Conservation (phyloP, 192 early-diverging fungal species). For the Phlyctochytrium bullatum region DNA sequence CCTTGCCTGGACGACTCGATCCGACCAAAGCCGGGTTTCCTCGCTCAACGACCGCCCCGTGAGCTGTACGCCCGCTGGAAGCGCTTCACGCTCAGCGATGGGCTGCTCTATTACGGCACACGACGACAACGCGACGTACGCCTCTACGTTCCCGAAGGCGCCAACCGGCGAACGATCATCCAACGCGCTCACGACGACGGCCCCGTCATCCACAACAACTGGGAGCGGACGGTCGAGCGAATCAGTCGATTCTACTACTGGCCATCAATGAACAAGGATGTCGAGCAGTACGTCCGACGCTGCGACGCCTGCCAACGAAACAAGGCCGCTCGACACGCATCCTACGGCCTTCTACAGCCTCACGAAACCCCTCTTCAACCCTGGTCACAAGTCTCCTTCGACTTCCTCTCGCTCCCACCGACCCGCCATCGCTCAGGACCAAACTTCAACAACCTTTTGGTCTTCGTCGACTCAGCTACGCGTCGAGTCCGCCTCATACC, state of each 20-base stretch:
- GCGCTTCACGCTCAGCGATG: too few relatives aligned
- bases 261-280: conserved; percentile 10
- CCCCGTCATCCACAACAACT: conserved; percentile 6
- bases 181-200: too few relatives aligned
- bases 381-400: conserved; percentile 17
- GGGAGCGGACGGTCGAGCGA: conserved; percentile 15
- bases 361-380: conserved; percentile 2
- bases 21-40: too few relatives aligned
- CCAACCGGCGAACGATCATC: background rate
- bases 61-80: too few relatives aligned
- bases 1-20: background rate
- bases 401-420: conserved; percentile 10
- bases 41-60: too few relatives aligned
- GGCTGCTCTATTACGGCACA: too few relatives aligned
- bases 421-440: background rate
- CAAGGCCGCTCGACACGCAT: conserved; percentile 20
- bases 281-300: conserved; percentile 5
- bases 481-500: background rate
- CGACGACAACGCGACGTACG: too few relatives aligned
- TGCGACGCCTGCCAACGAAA: conserved; percentile 21
- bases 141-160: background rate
- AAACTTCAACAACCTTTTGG: background rate
- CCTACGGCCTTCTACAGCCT: conserved; percentile 28
- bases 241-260: conserved; percentile 18
- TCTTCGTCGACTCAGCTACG: conserved; percentile 6